Base-by-base conservation (phyloP, 345 rosid genomes). In the Garcia nutans region DNA sequence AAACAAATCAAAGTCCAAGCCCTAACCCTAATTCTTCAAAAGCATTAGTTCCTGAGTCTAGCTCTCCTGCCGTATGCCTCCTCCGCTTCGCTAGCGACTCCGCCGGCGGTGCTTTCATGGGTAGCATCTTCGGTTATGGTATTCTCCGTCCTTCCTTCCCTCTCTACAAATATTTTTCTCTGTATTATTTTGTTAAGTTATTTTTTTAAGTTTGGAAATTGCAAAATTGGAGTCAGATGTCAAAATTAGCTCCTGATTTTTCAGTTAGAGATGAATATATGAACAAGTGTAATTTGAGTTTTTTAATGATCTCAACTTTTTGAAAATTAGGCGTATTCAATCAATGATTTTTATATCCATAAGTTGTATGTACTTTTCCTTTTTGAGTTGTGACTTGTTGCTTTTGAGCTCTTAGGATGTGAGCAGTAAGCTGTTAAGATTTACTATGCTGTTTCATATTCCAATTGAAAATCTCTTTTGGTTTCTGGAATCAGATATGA, bases 61-160 rank as follows among this genome's bases (percentile, higher is more conserved):
- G 71, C 68, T 76, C 89, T 57, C 89, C 92, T 16, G 88, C 85
- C 60, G 91, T 89, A 63, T 96, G 99, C 79, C 80, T 96, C 78
- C 50, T 86, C 74, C 90, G 89, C 63, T 90, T 86, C 81, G 93
- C 89, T 0, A 89, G 87, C 56, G 97, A 93, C 86, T 80, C 98
- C 65, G 90, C 89, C 45, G 90, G 88, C n/a, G 99, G 99, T 69
- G 95, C 95, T 62, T 79, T 96, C 68, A 87, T 89, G 93, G 97
- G 98, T 76, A 88, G 97, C 74, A 85, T 93, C 67, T 90, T 90
- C 71, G 97, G 97, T 74, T 93, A 85, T 73, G 98, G 99, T 93
- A 15, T 72, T 44, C 47, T 61, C 57, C 41, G 50, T 6, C 54
- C 23, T 73, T 72, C 31, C 31, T 1, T 65, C 41, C 8, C 19